Base-by-base conservation (phyloP, 169 alveolate species). In the Plasmodium malariae region DNA sequence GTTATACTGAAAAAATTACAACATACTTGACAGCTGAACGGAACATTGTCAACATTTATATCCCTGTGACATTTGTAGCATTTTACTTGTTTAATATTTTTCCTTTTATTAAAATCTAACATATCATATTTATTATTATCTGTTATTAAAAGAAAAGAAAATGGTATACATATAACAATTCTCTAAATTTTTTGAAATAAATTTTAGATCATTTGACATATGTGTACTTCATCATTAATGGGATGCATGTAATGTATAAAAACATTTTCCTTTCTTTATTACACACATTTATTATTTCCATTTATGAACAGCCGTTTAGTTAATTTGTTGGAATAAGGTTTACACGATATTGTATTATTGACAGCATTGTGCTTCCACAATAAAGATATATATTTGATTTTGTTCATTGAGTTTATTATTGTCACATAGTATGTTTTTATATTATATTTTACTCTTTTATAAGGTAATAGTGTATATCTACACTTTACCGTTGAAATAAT, bases 281-380 rank as follows among this genome's bases (percentile, higher is more conserved):
- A 36, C 55, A 17, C 60, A 76, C 72, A 59, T 54, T 43, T 14
- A 62, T 68, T 49, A 24, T 63, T 67, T 60, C 45, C 62, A 65
- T 40, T 32, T 19, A 45, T 49, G 71, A 36, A 67, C 32, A 49
- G 49, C 0, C 17, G 43, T 28, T 67, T 36, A 36, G 24, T 19
- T 43, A 67, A 51, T 5, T 24, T 62, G 11, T 14, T 14, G 4
- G 59, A 14, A 19, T 17, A 19, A 51, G 0, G 36, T 5, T 21
- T 65, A 3, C 14, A 36, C 2, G 17, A 17, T 7, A 14, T 51
- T 9, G 30, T 9, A 30, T 40, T 80, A 14, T 30, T 40, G 45
- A 24, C 49, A 59, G 12, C 59, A 40, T 65, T 80, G 74, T 80
- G 83, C 49, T 57, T 80, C 83, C 90, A 65, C 71, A 80, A 80